These are phyloP conservation scores for Penicillium sp. DNA, from an alignment of 2,329 filamentous ascomycete species.

Conservation along the genomic window DNA sequence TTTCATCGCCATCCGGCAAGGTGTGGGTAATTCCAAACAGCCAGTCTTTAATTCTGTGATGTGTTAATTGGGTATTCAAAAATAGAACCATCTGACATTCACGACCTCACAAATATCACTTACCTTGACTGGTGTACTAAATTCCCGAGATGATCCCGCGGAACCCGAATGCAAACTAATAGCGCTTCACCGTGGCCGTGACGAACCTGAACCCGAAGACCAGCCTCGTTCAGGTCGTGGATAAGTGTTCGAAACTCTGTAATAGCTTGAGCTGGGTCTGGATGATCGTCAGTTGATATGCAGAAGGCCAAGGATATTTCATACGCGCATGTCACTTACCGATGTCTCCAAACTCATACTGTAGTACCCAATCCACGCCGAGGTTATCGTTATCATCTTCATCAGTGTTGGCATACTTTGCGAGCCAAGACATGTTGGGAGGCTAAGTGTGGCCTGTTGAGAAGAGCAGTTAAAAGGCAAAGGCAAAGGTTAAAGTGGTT, in stretches of 20 bases:
- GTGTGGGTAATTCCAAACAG: conserved; percentile 74
- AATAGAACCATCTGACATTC: background rate
- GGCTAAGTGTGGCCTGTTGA: background rate
- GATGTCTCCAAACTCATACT: conserved; percentile 62
- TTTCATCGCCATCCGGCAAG: conserved; percentile 65
- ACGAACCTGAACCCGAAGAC: conserved; percentile 81
- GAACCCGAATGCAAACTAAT: conserved; percentile 72
- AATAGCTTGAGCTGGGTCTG: conserved; percentile 62
- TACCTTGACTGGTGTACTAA: conserved; percentile 75
- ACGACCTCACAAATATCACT: background rate
- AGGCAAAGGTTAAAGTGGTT: background rate
- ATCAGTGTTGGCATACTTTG: conserved; percentile 14
- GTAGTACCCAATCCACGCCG: conserved; percentile 80
- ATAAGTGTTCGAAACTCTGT: conserved; percentile 70
- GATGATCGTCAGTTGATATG: conserved; percentile 11
- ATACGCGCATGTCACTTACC: conserved; percentile 41
- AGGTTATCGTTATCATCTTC: conserved; percentile 51
- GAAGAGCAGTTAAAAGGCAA: background rate
- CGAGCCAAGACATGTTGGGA: conserved; percentile 23
- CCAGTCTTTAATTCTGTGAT: conserved; percentile 74
- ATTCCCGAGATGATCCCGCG: conserved; percentile 64
- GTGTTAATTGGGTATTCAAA: background rate
- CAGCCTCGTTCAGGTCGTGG: conserved; percentile 63
- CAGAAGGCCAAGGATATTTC: background rate
- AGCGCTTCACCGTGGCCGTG: conserved; percentile 66